Base-by-base conservation (phyloP, 164 flowering plant genomes). In the Sedum album region DNA sequence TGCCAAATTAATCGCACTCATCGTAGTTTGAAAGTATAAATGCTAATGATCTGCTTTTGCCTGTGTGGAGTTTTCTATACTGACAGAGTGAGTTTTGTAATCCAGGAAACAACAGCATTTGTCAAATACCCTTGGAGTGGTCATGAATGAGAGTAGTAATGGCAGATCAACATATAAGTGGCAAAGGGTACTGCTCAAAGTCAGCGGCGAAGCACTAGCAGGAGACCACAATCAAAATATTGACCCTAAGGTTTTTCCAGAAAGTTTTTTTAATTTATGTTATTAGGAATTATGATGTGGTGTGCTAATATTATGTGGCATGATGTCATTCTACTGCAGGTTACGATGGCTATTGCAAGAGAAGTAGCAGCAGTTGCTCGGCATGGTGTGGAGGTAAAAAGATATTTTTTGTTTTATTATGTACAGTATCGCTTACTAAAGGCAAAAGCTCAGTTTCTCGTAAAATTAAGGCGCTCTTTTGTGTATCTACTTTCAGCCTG, bases 141-240 rank as follows among this genome's bases (percentile, higher is more conserved):
- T 35, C 38, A 35, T 35, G 38, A 35, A 35, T 35, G 38, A 35
- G 38, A 35, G 38, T 44, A 69, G 78, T 44, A 62, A 70, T 65
- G 66, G 83, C 28, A 82, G 74, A 68, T 74, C 82, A 38, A 74
- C 91, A 17, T 76, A 73, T 72, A 92, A 78, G 81, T 92, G 97
- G 97, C 88, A 67, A 69, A 84, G 99, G 79, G 99, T 95, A 20
- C 75, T 95, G 80, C 99, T 95, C 69, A 95, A 95, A 85, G 99
- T 95, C 26, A 95, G 99, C 39, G 99, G 99, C 60, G 97, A 95
- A 82, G 99, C 97, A 64, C 94, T 95, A 74, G 96, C 96, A 0
- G 97, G 99, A 61, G 97, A 95, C 71, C 82, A 78, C n/a, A 10
- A 71, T 20, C 90, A 92, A 72, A 95, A 86, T 73, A 91, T 92